A percentile compares a stretch with the other conserved stretches of the same genome.
Conservation (phyloP, 2,329 filamentous ascomycete genomes). For the Ceratocystis variospora region DNA sequence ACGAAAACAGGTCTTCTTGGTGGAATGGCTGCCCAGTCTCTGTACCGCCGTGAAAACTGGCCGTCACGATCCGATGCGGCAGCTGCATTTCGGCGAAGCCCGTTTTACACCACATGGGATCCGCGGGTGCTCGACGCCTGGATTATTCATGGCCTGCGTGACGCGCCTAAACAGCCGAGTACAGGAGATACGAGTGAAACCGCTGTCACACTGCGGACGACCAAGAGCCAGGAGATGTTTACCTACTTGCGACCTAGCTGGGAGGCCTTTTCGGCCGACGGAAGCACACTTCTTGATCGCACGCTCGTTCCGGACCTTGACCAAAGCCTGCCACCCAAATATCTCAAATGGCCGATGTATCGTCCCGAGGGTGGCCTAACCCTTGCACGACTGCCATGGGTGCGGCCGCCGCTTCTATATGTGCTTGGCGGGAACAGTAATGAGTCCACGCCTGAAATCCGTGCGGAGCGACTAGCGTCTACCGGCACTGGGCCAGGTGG, state of each 20-base stretch:
- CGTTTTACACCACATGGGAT: conserved; percentile 67
- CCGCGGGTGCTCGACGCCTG: conserved; percentile 61
- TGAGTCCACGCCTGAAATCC: conserved; percentile 38
- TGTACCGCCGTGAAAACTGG: conserved; percentile 67
- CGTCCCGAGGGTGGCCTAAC: conserved; percentile 48
- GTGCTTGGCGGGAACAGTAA: conserved; percentile 50
- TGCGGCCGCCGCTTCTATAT: conserved; percentile 55
- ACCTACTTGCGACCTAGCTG: conserved; percentile 55
- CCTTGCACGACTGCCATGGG: conserved; percentile 40
- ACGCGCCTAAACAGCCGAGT: conserved; percentile 29
- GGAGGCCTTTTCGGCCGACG: conserved; percentile 30
- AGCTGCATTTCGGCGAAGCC: conserved; percentile 49
- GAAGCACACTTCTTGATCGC: conserved; percentile 29
- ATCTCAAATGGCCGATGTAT: conserved; percentile 45
- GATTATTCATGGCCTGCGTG: conserved; percentile 61
- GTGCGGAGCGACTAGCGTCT: conserved; percentile 44
- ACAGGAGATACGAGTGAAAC: conserved; percentile 15
- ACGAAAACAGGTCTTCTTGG: conserved; percentile 17
- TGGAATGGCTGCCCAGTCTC: conserved; percentile 44
- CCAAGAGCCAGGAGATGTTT: conserved; percentile 73
- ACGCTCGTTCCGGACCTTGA: conserved; percentile 35
- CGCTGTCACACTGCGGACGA: conserved; percentile 60
- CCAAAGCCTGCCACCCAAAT: conserved; percentile 26
- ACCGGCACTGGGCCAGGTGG: conserved; percentile 56
- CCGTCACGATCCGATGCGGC: conserved; percentile 57